Evolutionary conservation across 768 basidiomycete species (phyloP).

Genomic region (Peribolospora kevripleyi): DNA sequence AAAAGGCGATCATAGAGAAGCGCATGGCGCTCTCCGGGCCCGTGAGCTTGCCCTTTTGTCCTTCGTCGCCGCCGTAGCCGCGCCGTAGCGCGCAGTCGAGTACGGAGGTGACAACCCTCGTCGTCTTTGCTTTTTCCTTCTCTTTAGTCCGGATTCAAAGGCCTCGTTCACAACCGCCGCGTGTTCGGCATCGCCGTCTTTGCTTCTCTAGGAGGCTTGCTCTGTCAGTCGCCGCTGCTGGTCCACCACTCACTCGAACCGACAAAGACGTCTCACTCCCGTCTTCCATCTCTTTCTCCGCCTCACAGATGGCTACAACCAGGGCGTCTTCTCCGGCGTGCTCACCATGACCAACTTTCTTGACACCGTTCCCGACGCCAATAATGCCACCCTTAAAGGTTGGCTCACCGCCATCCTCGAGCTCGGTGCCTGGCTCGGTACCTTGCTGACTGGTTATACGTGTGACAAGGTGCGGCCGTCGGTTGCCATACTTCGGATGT

Average conservation of each 20-base stretch:
- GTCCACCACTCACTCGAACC: constrained; percentile 14
- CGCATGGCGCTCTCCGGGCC: no score
- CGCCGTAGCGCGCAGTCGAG: no score
- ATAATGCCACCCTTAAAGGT: constrained; percentile 27
- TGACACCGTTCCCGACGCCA: constrained; percentile 10
- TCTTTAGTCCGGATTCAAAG: constrained; percentile 11
- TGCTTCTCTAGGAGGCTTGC: constrained; percentile 54
- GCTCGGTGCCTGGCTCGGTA: constrained; percentile 52
- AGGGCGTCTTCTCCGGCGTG: constrained; percentile 57
- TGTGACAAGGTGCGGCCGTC: not conserved
- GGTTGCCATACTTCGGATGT: not conserved
- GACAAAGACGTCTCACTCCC: not conserved
- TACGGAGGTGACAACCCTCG: no score
- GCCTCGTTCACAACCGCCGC: constrained; percentile 39
- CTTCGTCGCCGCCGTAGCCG: no score
- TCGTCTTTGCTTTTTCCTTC: no score
- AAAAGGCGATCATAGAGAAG: no score
- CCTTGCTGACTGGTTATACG: constrained; percentile 39
- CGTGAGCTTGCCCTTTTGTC: no score
- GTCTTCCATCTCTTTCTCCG: not conserved
- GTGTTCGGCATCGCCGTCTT: constrained; percentile 47
- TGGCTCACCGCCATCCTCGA: constrained; percentile 53
- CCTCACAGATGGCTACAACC: constrained; percentile 31
- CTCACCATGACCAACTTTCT: constrained; percentile 27
- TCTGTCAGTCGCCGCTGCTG: constrained; percentile 35